phyloP scores from a whole-genome alignment of 331 rosid genomes.

The Quercus tomentella region DNA sequence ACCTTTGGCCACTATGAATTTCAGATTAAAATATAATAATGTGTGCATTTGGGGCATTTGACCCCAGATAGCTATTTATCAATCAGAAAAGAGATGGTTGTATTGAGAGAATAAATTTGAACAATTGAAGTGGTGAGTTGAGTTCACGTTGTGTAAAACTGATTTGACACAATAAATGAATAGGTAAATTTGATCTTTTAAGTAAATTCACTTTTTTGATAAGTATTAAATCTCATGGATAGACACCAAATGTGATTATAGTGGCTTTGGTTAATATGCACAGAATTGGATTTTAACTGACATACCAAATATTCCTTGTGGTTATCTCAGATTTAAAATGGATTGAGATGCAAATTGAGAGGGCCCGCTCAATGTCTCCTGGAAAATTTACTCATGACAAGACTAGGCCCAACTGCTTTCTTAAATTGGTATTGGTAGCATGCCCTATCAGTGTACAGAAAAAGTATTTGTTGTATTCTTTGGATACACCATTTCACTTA shows the following conservation, averaged over 20 bases:
- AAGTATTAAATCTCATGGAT: too few relatives aligned
- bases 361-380: constrained; percentile 67
- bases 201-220: too few relatives aligned
- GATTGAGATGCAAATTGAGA: constrained; percentile 57
- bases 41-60: background rate
- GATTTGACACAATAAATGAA: too few relatives aligned
- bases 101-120: background rate
- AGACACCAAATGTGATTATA: background rate
- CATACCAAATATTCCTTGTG: constrained; percentile 9
- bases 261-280: background rate
- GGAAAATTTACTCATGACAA: constrained; percentile 52
- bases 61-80: background rate
- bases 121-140: background rate
- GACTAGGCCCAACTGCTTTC: constrained; percentile 66
- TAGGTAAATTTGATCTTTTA: too few relatives aligned
- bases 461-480: background rate
- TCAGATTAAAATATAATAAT: background rate
- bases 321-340: constrained; percentile 48
- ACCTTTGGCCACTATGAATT: background rate
- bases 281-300: background rate
- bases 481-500: background rate
- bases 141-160: background rate
- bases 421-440: constrained; percentile 66
- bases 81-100: background rate
- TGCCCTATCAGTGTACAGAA: background rate